Conservation (phyloP, 2,329 filamentous ascomycete genomes). For the Colletotrichum chlorophyti region DNA sequence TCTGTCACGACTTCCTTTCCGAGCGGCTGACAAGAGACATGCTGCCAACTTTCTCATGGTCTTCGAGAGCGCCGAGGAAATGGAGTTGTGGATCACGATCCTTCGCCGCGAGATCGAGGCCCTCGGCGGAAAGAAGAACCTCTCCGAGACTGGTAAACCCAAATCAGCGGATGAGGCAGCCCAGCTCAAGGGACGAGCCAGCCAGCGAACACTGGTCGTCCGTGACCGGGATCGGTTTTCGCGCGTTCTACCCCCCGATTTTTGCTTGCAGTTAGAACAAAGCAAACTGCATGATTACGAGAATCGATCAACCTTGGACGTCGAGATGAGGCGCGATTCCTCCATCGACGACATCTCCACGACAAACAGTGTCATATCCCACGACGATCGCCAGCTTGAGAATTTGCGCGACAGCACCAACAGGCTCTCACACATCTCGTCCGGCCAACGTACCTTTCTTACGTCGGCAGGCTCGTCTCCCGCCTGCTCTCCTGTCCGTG, state of each 20-base stretch:
- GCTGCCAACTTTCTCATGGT: slow-evolving; percentile 74
- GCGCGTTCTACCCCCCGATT: slow-evolving; percentile 43
- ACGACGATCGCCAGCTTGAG: slow-evolving; percentile 65
- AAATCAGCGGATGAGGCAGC: slow-evolving; percentile 47
- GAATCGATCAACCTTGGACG: slow-evolving; percentile 30
- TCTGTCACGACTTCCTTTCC: slow-evolving; percentile 69
- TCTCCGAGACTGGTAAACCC: slow-evolving; percentile 65
- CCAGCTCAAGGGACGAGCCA: slow-evolving; percentile 46
- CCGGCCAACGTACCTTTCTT: slow-evolving; percentile 64
- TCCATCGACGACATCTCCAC: slow-evolving; percentile 62
- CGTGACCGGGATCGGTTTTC: slow-evolving; percentile 56
- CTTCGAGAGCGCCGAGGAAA: slow-evolving; percentile 74
- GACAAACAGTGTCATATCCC: slow-evolving; percentile 63
- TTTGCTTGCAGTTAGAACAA: slow-evolving; percentile 39
- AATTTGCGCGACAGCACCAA: slow-evolving; percentile 62
- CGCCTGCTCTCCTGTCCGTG: slow-evolving; percentile 60
- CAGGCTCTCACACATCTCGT: slow-evolving; percentile 66
- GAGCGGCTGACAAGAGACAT: slow-evolving; percentile 60
- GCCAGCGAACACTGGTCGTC: slow-evolving; percentile 54
- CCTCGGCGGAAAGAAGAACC: slow-evolving; percentile 69
- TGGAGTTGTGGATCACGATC: slow-evolving; percentile 77
- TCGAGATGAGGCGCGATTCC: slow-evolving; percentile 44
- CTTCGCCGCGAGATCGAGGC: slow-evolving; percentile 74
- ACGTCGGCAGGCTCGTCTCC: slow-evolving; percentile 67
- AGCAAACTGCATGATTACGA: slow-evolving; percentile 34